A percentile compares a stretch with the other conserved stretches of the same genome.
These are phyloP conservation scores for Candida tropicalis DNA, from an alignment of 1,139 yeast genomes.

Conservation along the genomic window DNA sequence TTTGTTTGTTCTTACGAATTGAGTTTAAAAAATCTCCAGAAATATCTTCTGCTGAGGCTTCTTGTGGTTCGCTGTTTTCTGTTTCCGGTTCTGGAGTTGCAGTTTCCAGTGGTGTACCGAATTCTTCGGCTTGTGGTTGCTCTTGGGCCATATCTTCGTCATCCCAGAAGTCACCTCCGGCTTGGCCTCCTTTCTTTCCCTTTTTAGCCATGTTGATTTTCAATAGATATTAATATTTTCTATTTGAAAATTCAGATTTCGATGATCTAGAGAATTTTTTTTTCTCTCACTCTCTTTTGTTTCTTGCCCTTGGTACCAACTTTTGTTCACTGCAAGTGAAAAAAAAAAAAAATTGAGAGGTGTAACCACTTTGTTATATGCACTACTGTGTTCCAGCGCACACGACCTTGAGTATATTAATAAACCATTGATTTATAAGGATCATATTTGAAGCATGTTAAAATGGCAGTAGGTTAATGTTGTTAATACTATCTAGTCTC, in stretches of 20 bases:
- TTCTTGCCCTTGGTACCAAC: neutral
- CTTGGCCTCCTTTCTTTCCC: conserved; percentile 52
- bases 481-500: too few species aligned
- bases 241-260: conserved; percentile 1
- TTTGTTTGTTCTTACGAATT: conserved; percentile 75
- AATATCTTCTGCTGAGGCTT: conserved; percentile 44
- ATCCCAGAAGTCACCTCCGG: conserved; percentile 79
- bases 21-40: conserved; percentile 80
- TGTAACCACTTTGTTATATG: neutral
- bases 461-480: too few species aligned
- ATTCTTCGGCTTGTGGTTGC: conserved; percentile 57
- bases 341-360: neutral
- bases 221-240: too few species aligned
- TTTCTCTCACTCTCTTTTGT: neutral
- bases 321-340: neutral
- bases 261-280: conserved; percentile 7
- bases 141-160: conserved; percentile 69
- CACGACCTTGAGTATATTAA: neutral
- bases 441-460: too few species aligned
- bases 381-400: neutral
- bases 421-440: too few species aligned
- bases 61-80: conserved; percentile 27
- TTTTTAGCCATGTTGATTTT: conserved; percentile 44
- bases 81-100: conserved; percentile 21
- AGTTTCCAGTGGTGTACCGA: conserved; percentile 34